Evolutionary conservation across 441 rosid species (phyloP), one percentile per base, ranked within the genome.

Genomic region (Geranium incanum): DNA sequence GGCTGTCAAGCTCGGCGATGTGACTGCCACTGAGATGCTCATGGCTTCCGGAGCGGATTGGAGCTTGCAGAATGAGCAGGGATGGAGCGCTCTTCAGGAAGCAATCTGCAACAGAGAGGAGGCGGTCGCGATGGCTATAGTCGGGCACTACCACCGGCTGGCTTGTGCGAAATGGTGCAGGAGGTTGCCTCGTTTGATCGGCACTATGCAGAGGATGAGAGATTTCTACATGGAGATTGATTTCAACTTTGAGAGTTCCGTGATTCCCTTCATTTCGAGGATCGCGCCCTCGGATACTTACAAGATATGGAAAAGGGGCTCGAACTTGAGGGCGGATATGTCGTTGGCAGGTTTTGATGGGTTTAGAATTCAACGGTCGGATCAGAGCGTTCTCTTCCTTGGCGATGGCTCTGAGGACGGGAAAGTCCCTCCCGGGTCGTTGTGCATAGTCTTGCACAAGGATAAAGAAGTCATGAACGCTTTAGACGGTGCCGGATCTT

Each of bases 121-220:
- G 72, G 78, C 79, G 19, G 85, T 92, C 28, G 87, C 97, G 0
- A 89, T 89, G 97, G 82, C 77, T 68, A 90, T 94, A 68, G 96
- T 94, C 50, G 77, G 97, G 75, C 91, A 88, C 77, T 90, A 89
- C 80, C 97, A 94, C n/a, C n/a, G n/a, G 87, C 97, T 88, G 66
- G 99, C 99, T 2, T 94, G 97, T 97, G 97, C 97, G 33, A 94
- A 94, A 72, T 94, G 99, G 99, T 92, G 97, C 75, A 80, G 96
- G 79, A 86, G 97, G 77, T 74, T 94, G 83, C 97, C 99, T 79
- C 92, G 96, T 60, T 75, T 94, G 85, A 82, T 92, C 0, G 91
- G 78, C 6, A 87, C 92, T 2, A 90, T 90, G 97, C 77, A 77
- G 13, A 83, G 87, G 83, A 92, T 94, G 97, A 85, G 97, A 76